Base-by-base conservation (phyloP, 441 rosid genomes). In the Lagerstroemia fauriei region DNA sequence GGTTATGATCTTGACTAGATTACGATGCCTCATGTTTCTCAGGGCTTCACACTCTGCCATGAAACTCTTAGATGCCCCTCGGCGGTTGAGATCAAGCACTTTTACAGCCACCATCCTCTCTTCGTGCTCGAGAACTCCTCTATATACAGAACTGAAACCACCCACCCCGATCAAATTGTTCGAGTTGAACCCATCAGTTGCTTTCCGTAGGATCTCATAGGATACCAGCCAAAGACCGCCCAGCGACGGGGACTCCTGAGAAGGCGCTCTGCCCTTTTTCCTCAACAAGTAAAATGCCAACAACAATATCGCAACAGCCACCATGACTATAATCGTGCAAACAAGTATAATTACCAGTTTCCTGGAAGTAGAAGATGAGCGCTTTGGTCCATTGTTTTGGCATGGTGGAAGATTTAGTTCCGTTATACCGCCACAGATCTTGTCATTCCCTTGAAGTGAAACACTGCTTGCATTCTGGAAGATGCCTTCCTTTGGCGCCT, bases 141-240 rank as follows among this genome's bases (percentile, higher is more conserved):
- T 84, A 73, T 86, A 90, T 6, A 91, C 90, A 1, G 89, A 90
- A 7, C 92, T 92, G 66, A 89, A 89, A 78, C 92, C 81, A n/a
- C 95, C 93, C 4, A 46, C 61, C 32, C 93, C 94, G 9, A 91
- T 85, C 80, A 88, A 82, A 83, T 90, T 88, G 73, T 27, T 81
- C 29, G 78, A 48, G 38, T 27, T 59, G 68, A 91, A 92, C 78
- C 81, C 80, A 17, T 22, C 80, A 0, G 93, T 89, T 71, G 87
- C 92, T 59, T 77, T 80, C 44, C 83, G 87, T 9, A 92, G 88
- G 66, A 88, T 90, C 63, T 80, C 83, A 17, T 86, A 91, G 25
- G 93, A 82, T 76, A 91, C 80, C 25, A 73, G 77, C 57, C 75
- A 87, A 88, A 32, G 89, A 69, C 51, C 34, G 38, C 73, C 41